Base-by-base conservation (phyloP, 2,329 filamentous ascomycete genomes). In the Botrytis porri region DNA sequence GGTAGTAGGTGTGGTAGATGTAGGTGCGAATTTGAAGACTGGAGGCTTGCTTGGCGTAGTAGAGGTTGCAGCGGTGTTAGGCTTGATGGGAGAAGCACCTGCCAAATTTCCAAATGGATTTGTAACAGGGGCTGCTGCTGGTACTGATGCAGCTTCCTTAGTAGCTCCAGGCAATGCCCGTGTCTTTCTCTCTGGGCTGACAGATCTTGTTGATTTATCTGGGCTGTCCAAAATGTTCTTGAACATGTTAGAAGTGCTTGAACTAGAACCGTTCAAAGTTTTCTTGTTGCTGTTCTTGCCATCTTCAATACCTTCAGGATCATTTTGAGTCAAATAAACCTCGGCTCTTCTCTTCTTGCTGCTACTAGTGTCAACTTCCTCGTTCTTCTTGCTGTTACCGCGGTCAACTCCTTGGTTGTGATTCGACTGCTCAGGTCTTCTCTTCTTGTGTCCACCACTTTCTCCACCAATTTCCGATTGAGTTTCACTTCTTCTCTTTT, bases 181-280 rank as follows among this genome's bases (percentile, higher is more conserved):
- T 3, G 62, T 71, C 62, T 76, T 79, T 71, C 77, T 79, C 39
- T 75, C 73, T n/a, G 77, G 76, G 45, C 74, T 78, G 22, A 29
- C 43, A n/a, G 37, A 45, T 4, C 71, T 74, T 25, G 54, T 32
- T 43, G 74, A 35, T 20, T 76, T 76, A 3, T 74, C 71, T 37
- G 76, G 77, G 57, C 75, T 79, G 39, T 79, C 79, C 61, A 81
- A 66, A 25, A 80, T 79, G 37, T 74, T 75, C 63, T 78, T 80
- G 75, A 81, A 80, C 20, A 81, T 72, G 32, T 77, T 79, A 25
- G 79, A 80, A 9, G 80, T 81, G 45, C 76, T 77, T 14, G 80
- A 81, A 54, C 76, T 78, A n/a, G 65, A 54, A 35, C 74, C 76
- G 70, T 76, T 76, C 7, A 71, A 16, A 48, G 62, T 72, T 76